Evolutionary conservation across 768 basidiomycete species (phyloP).

Genomic region (Pholiota molesta): DNA sequence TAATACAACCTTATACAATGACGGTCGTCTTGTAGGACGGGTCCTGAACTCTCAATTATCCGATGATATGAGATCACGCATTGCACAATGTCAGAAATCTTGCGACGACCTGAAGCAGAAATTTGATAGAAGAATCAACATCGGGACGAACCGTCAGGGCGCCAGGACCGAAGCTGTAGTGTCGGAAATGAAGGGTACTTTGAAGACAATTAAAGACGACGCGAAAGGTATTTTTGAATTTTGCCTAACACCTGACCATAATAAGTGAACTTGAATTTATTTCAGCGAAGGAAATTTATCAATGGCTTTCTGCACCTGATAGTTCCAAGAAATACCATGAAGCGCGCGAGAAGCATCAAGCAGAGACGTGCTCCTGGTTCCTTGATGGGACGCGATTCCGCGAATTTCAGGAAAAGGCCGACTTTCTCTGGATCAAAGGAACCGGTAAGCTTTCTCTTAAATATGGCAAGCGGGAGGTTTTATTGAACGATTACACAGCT

Average conservation of each 20-base stretch:
- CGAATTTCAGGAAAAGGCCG: neutral
- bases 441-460: neutral
- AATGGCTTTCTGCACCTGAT: neutral
- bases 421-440: neutral
- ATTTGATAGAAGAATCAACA: neutral
- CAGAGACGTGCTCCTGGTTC: neutral
- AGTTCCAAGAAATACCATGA: neutral
- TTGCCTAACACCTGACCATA: neutral
- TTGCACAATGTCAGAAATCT: neutral
- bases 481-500: neutral
- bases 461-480: neutral
- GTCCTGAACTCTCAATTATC: neutral
- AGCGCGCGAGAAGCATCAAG: neutral
- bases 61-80: neutral
- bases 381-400: neutral
- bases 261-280: neutral
- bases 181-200: neutral
- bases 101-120: neutral
- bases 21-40: neutral
- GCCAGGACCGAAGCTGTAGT: no score
- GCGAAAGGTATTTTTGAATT: neutral
- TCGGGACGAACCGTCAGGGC: no score
- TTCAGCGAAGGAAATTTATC: neutral
- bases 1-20: neutral
- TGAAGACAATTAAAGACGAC: neutral